Evolutionary conservation across 208 protist genomes (phyloP).

Genomic region (Kentomonas sorsogonicus): DNA sequence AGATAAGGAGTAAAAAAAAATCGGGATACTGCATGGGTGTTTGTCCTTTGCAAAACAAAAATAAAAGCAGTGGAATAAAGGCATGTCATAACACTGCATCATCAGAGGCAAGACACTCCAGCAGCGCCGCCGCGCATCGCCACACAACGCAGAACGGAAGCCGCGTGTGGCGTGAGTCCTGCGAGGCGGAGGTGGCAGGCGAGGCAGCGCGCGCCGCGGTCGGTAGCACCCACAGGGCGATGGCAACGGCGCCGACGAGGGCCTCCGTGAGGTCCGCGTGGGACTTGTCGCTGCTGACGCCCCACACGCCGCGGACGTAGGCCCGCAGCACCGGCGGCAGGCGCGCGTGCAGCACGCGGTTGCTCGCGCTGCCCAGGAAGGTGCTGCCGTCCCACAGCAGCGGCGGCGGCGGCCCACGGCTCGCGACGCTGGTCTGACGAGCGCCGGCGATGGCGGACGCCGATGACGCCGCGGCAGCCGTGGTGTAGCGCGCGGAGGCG

Average conservation of each 20-base stretch:
- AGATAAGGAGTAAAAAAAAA: slow-evolving; percentile 10
- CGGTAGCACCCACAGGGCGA: slow-evolving; percentile 41
- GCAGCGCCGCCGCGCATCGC: no score
- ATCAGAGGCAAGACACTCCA: no score
- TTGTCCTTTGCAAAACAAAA: slow-evolving; percentile 6
- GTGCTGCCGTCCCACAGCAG: slow-evolving; percentile 22
- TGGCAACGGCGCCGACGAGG: slow-evolving; percentile 40
- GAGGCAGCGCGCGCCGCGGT: not conserved
- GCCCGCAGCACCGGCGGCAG: slow-evolving; percentile 21
- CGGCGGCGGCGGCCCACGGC: no score
- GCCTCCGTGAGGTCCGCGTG: slow-evolving; percentile 44
- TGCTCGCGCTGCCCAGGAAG: slow-evolving; percentile 18
- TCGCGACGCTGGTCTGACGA: slow-evolving; percentile 14
- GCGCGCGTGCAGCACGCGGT: slow-evolving; percentile 12
- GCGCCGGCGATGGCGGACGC: slow-evolving; percentile 14
- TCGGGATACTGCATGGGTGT: not conserved
- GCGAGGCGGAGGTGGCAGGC: not conserved
- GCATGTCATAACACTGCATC: no score
- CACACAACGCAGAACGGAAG: no score
- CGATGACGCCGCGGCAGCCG: slow-evolving; percentile 15
- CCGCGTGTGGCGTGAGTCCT: no score
- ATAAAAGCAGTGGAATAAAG: not conserved
- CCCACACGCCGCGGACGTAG: slow-evolving; percentile 17
- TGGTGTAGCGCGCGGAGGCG: no score
- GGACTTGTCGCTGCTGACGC: slow-evolving; percentile 30